These are phyloP conservation scores for Magnolia sinica DNA, from an alignment of 164 flowering plant species.

Conservation along the genomic window DNA sequence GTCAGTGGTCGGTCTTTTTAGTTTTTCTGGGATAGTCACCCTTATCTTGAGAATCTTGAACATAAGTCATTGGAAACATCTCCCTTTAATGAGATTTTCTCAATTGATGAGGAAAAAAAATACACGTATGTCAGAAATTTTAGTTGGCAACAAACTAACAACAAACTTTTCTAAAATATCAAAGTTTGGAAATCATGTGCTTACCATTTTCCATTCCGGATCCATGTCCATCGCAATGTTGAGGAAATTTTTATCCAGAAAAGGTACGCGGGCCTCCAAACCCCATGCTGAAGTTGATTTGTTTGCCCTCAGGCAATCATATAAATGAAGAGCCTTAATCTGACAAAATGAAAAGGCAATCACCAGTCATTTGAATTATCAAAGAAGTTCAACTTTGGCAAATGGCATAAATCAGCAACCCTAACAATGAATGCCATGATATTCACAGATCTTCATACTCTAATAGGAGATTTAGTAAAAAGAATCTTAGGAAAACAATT, in stretches of 20 bases:
- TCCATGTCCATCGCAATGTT: conserved; percentile 83
- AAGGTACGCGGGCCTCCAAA: conserved; percentile 96
- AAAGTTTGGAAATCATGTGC: not conserved
- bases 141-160: not conserved
- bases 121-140: not conserved
- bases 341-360: conserved; percentile 25
- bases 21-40: not conserved
- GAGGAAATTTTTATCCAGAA: conserved; percentile 83
- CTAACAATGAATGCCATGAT: not conserved
- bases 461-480: no score
- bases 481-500: no score
- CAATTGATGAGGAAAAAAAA: not conserved
- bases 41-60: not conserved
- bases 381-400: not conserved
- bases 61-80: not conserved
- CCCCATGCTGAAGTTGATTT: conserved; percentile 99
- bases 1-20: not conserved
- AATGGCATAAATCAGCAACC: not conserved
- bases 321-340: conserved; percentile 67
- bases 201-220: conserved; percentile 97
- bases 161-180: not conserved
- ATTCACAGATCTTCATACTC: not conserved
- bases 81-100: no score
- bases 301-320: conserved; percentile 94
- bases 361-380: conserved; percentile 6